Evolutionary conservation across 176 grass and related monocot genomes (phyloP).

Genomic region (Carex parvula): DNA sequence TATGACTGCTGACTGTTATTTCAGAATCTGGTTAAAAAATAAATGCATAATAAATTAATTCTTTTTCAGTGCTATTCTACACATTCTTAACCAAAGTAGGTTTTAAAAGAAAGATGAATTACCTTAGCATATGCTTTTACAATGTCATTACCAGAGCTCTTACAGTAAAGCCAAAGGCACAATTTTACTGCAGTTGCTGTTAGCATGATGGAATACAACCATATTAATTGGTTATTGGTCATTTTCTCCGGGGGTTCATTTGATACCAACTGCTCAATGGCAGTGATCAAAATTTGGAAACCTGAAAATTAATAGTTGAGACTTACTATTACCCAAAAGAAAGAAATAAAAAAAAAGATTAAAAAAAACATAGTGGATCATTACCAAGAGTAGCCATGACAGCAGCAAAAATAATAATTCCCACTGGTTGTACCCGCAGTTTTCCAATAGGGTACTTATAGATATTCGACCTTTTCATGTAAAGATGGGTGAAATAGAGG

Average conservation of each 20-base stretch:
- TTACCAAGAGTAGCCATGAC: slow-evolving; percentile 82
- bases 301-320: slow-evolving; percentile 26
- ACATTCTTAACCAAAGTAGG: not conserved
- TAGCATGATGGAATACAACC: slow-evolving; percentile 85
- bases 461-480: slow-evolving; percentile 76
- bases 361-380: slow-evolving; percentile 22
- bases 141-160: slow-evolving; percentile 59
- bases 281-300: slow-evolving; percentile 62
- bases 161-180: slow-evolving; percentile 72
- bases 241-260: slow-evolving; percentile 51
- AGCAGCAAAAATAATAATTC: slow-evolving; percentile 74
- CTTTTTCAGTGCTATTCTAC: not conserved
- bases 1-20: not conserved
- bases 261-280: slow-evolving; percentile 53
- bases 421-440: slow-evolving; percentile 65
- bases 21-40: not conserved
- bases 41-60: not conserved
- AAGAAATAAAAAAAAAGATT: not conserved
- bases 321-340: not conserved
- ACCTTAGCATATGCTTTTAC: slow-evolving; percentile 78
- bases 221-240: slow-evolving; percentile 56
- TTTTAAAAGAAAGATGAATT: slow-evolving; percentile 2
- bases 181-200: slow-evolving; percentile 77
- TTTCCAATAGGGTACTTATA: slow-evolving; percentile 89
- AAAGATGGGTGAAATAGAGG: slow-evolving; percentile 73